A percentile compares a stretch with the other conserved stretches of the same genome.
These are phyloP conservation scores for Penicillium ucsense DNA, from an alignment of 495 filamentous ascomycete genomes.

Conservation along the genomic window DNA sequence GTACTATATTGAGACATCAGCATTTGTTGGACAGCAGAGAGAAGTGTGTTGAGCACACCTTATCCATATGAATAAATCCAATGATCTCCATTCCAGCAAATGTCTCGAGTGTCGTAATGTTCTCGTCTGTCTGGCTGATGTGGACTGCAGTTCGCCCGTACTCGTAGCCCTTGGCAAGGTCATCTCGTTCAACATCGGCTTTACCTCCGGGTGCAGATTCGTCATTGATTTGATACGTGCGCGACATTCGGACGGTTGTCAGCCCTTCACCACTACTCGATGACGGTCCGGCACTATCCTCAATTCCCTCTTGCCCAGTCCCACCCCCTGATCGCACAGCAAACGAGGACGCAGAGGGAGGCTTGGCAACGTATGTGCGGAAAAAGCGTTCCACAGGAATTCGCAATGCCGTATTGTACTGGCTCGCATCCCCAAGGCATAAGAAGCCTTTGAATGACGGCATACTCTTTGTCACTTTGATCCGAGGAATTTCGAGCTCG, in stretches of 20 bases:
- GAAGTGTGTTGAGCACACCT: conserved; percentile 37
- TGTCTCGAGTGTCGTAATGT: conserved; percentile 73
- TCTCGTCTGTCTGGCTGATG: conserved; percentile 74
- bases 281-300: conserved; percentile 35
- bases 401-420: conserved; percentile 65
- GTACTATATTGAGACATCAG: conserved; percentile 45
- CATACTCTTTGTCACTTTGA: conserved; percentile 64
- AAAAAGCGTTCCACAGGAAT: conserved; percentile 90
- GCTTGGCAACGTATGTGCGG: conserved; percentile 63
- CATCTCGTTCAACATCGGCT: conserved; percentile 70
- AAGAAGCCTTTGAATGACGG: conserved; percentile 71
- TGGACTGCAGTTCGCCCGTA: conserved; percentile 89
- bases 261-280: conserved; percentile 33
- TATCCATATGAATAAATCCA: conserved; percentile 70
- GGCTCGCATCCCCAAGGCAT: conserved; percentile 64
- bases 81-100: conserved; percentile 64
- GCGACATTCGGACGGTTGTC: conserved; percentile 56
- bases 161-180: conserved; percentile 84
- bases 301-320: conserved; percentile 31
- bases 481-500: conserved; percentile 61
- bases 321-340: conserved; percentile 42
- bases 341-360: conserved; percentile 67
- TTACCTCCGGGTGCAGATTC: conserved; percentile 67
- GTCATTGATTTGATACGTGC: conserved; percentile 73
- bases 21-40: background rate